Conservation (phyloP, 2,329 filamentous ascomycete genomes). For the Basipetospora chlamydospora region DNA sequence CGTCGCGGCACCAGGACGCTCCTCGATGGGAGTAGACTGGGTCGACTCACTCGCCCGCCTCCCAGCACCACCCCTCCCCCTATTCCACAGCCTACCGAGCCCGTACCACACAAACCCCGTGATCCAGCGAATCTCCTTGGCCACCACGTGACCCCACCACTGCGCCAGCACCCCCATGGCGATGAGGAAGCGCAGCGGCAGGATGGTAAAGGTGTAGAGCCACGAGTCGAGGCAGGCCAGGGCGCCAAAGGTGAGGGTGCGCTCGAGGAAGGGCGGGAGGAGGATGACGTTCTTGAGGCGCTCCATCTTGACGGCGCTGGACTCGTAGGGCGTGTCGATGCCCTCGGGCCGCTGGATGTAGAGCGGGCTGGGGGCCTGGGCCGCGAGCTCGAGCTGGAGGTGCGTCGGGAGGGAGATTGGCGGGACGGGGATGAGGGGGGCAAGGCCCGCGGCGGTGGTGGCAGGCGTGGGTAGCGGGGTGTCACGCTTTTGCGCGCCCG, state of each 20-base stretch:
- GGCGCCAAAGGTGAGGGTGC: constrained; percentile 73
- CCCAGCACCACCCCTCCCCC: constrained; percentile 12
- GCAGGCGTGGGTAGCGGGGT: constrained; percentile 3
- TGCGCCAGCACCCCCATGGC: constrained; percentile 60
- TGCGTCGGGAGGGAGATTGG: constrained; percentile 54
- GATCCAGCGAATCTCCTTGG: constrained; percentile 58
- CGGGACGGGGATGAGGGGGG: constrained; percentile 8
- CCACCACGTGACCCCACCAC: constrained; percentile 64
- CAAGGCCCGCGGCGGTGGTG: not conserved
- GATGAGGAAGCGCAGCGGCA: constrained; percentile 76
- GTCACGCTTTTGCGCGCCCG: constrained; percentile 4
- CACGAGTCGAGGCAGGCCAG: constrained; percentile 89
- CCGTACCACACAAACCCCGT: constrained; percentile 67
- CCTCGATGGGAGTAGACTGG: too few relatives aligned
- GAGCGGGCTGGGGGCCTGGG: constrained; percentile 46
- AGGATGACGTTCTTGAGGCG: constrained; percentile 78
- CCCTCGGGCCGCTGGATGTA: constrained; percentile 47
- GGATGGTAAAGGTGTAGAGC: constrained; percentile 91
- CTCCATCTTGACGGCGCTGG: constrained; percentile 81
- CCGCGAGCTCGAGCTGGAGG: constrained; percentile 49
- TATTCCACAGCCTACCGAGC: constrained; percentile 61
- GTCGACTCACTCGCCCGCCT: not conserved
- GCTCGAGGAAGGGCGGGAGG: constrained; percentile 68
- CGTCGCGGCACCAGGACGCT: too few relatives aligned
- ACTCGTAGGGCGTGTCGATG: constrained; percentile 66